Percentiles rank a stretch among this genome's conserved stretches.
Evolutionary conservation across 441 rosid species (phyloP).

Genomic region (Breynia disticha): DNA sequence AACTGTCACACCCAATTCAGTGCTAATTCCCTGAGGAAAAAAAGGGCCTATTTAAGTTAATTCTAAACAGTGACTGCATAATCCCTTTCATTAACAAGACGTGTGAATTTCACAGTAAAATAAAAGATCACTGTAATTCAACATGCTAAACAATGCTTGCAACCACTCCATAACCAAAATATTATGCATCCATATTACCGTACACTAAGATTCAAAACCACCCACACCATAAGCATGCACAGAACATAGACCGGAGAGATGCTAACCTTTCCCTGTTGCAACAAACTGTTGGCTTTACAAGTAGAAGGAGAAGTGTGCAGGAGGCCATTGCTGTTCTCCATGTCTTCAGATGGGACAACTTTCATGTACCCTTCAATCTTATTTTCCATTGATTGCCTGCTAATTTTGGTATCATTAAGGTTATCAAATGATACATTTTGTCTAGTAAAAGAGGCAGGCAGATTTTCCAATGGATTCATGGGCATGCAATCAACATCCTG

Average conservation of each 20-base stretch:
- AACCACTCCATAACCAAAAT: too few relatives aligned
- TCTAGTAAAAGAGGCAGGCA: constrained; percentile 74
- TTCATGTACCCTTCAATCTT: constrained; percentile 47
- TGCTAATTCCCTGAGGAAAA: constrained; percentile 37
- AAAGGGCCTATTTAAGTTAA: neutral
- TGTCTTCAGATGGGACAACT: constrained; percentile 37
- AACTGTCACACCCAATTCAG: constrained; percentile 28
- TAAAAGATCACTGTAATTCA: too few relatives aligned
- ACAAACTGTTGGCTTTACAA: constrained; percentile 29
- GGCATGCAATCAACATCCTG: constrained; percentile 99
- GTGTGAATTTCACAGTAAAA: too few relatives aligned
- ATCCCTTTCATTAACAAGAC: too few relatives aligned
- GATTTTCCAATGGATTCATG: constrained; percentile 63
- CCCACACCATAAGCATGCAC: neutral
- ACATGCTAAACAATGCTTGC: too few relatives aligned
- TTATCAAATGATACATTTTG: constrained; percentile 33
- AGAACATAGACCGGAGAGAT: too few relatives aligned
- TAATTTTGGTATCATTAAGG: constrained; percentile 46
- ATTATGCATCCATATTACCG: too few relatives aligned
- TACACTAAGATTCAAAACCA: constrained; percentile 6
- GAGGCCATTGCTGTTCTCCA: constrained; percentile 26
- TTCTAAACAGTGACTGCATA: too few relatives aligned
- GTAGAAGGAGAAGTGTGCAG: constrained; percentile 34
- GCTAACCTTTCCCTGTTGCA: constrained; percentile 57
- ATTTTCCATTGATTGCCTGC: constrained; percentile 36